These are phyloP conservation scores for Ricinus communis DNA, from an alignment of 345 rosid species.

Conservation along the genomic window DNA sequence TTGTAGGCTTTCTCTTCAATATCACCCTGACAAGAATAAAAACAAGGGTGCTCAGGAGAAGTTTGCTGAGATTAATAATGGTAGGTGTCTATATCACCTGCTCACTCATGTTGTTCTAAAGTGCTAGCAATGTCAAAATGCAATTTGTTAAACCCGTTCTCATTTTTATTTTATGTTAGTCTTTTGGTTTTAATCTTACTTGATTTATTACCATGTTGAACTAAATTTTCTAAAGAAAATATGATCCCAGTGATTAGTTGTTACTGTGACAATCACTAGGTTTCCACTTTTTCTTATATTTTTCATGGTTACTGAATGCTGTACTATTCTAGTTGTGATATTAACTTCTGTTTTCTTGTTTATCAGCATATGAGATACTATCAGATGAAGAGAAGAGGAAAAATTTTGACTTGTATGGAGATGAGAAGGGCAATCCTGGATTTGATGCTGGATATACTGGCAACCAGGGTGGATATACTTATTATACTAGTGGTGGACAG, in stretches of 20 bases:
- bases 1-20: constrained; percentile 74
- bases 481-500: constrained; percentile 60
- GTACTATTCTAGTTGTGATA: background rate
- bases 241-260: background rate
- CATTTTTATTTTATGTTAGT: background rate
- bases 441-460: constrained; percentile 71
- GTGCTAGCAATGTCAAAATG: background rate
- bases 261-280: background rate
- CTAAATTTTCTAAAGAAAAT: no score
- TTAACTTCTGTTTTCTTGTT: constrained; percentile 21
- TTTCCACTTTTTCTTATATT: background rate
- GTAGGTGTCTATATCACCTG: constrained; percentile 33
- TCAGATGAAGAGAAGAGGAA: constrained; percentile 88
- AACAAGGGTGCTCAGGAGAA: constrained; percentile 79
- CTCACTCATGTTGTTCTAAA: background rate
- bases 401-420: constrained; percentile 83
- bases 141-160: background rate
- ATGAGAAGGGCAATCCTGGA: constrained; percentile 82
- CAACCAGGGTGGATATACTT: constrained; percentile 52
- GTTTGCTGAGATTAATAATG: constrained; percentile 89
- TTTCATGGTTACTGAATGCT: background rate
- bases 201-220: background rate
- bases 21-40: constrained; percentile 95
- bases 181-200: background rate
- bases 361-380: constrained; percentile 85